Evolutionary conservation across 2,329 filamentous ascomycete genomes (phyloP), one percentile per base, ranked within the genome.

Genomic region (Colletotrichum cordylinicola): DNA sequence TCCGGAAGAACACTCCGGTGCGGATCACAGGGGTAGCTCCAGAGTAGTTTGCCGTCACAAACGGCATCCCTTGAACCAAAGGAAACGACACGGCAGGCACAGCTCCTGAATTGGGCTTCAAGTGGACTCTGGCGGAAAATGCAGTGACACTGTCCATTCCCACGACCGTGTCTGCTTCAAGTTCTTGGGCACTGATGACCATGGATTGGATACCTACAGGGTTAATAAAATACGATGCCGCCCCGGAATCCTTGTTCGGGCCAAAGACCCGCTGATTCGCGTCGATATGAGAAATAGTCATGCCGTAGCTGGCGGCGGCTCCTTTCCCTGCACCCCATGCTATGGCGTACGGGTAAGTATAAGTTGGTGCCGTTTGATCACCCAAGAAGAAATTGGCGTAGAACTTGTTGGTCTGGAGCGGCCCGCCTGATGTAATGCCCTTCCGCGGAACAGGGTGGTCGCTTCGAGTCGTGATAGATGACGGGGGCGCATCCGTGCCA

Each of bases 31-130:
- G 96, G 9, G 91, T 93, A 0, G 92, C 88, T 35, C 92, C 91
- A 70, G 88, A 89, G 84, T 96, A 98, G 21, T 94, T 84, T 1
- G 89, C 96, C 6, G 96, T 98, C 21, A 98, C 88, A 80, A 96
- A 98, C 0, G 92, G 93, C 92, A 98, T 97, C 13, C 97, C 97
- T 82, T 98, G 96, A 0, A 98, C 92, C 9, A 98, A 82, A 0
- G 96, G 96, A 78, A 98, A 95, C 0, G 91, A 93, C 24, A 98
- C 89, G 2, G 90, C 87, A 1, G 93, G 90, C 2, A 87, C 83
- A 9, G 89, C 88, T 4, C 87, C 86, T n/a, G 83, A 81, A 27
- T 88, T 86, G 4, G 89, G 88, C 67, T 87, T 89, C 37, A 98
- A 87, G 60, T 94, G 93, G 61, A 95, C 91, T 77, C 95, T 92